Percentiles rank a stretch among this genome's conserved stretches.
These are phyloP conservation scores for Echinochloa phyllopogon DNA, from an alignment of 176 grass and related monocot species.

Conservation along the genomic window DNA sequence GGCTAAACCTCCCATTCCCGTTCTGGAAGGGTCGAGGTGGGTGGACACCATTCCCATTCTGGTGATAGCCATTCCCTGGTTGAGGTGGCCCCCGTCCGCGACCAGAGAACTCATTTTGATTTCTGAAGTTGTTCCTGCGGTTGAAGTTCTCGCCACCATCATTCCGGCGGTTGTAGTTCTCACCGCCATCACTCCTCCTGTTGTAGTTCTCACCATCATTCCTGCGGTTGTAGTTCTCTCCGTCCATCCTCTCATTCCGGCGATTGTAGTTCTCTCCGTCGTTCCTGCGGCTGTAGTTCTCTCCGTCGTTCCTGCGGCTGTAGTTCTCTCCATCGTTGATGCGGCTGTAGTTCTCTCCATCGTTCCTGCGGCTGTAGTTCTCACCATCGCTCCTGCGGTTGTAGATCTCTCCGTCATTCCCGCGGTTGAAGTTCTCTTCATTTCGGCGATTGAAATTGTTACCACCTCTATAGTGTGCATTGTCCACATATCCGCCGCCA, in stretches of 20 bases:
- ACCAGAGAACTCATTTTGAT: conserved; percentile 50
- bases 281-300: too few species aligned
- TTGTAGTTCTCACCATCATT: background rate
- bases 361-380: background rate
- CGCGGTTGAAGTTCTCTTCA: conserved; percentile 43
- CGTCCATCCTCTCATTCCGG: background rate
- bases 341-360: background rate
- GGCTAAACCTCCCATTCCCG: conserved; percentile 39
- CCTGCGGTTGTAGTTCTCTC: background rate
- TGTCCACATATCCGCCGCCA: conserved; percentile 36
- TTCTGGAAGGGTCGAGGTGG: conserved; percentile 42
- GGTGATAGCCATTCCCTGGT: conserved; percentile 33
- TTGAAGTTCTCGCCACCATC: conserved; percentile 38
- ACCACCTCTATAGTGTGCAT: conserved; percentile 42
- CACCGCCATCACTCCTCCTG: background rate
- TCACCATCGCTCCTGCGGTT: conserved; percentile 5
- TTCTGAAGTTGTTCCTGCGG: conserved; percentile 54
- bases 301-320: background rate
- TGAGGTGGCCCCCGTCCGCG: conserved; percentile 33
- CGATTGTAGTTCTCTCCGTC: background rate
- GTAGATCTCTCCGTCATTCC: conserved; percentile 37
- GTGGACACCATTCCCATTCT: conserved; percentile 42
- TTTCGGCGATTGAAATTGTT: conserved; percentile 32
- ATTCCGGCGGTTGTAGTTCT: conserved; percentile 20
- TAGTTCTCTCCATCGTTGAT: background rate